A percentile compares a stretch with the other conserved stretches of the same genome.
These are phyloP conservation scores for Phascolomyces articulosus DNA, from an alignment of 371 early-diverging fungal genomes.

Conservation along the genomic window DNA sequence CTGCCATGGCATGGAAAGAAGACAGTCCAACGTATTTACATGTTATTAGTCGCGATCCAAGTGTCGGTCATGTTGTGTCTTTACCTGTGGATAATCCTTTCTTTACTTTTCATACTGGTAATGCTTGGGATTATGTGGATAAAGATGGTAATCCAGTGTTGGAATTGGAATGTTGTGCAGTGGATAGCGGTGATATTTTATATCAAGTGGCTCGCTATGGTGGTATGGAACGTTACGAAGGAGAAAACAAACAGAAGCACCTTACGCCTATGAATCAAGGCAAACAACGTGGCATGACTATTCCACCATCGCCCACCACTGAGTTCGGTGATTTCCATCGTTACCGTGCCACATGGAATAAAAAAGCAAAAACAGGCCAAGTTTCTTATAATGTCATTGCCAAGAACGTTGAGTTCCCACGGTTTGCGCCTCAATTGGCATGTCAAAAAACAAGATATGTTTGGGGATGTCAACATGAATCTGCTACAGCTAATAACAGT, in stretches of 20 bases:
- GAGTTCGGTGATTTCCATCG: conserved; percentile 34
- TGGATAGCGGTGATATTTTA: conserved; percentile 33
- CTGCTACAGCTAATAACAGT: conserved; percentile 22
- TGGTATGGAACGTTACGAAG: conserved; percentile 2
- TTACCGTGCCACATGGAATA: conserved; percentile 20
- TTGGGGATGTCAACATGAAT: conserved; percentile 47
- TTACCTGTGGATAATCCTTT: conserved; percentile 43
- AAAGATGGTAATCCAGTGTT: conserved; percentile 26
- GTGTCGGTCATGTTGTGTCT: conserved; percentile 46
- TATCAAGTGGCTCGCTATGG: conserved; percentile 32
- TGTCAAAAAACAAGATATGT: conserved; percentile 41
- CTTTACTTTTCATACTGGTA: conserved; percentile 58
- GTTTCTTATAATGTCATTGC: conserved; percentile 22
- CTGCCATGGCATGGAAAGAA: conserved; percentile 43
- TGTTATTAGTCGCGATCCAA: conserved; percentile 41
- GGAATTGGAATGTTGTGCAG: conserved; percentile 33
- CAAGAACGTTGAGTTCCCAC: conserved; percentile 54
- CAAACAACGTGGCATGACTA: conserved; percentile 21
- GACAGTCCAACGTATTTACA: conserved; percentile 46
- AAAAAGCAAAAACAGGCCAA: conserved; percentile 15
- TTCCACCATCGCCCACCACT: background rate
- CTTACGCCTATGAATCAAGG: background rate
- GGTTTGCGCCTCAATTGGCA: conserved; percentile 16
- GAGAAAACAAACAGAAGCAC: conserved; percentile 21
- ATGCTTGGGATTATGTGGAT: conserved; percentile 50